Evolutionary conservation across 1,139 yeast species (phyloP).

Genomic region (Diutina neorugosa): DNA sequence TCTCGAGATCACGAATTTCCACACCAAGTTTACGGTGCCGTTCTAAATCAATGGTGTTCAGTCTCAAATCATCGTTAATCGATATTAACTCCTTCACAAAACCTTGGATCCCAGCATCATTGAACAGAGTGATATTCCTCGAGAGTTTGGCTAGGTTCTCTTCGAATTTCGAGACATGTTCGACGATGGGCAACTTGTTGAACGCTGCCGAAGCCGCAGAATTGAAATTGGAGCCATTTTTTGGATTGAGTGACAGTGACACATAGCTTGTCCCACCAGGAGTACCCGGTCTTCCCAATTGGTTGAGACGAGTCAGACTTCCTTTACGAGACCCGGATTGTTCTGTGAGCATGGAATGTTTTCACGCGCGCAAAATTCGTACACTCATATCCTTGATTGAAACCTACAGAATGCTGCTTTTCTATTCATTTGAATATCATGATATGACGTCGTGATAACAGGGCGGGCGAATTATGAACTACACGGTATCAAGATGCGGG

Average conservation of each 20-base stretch:
- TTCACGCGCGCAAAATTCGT: not conserved
- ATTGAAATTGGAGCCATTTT: not conserved
- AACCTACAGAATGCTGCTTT: no score
- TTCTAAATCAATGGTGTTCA: slow-evolving; percentile 17
- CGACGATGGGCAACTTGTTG: slow-evolving; percentile 20
- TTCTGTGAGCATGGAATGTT: not conserved
- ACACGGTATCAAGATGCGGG: no score
- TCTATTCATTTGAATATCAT: no score
- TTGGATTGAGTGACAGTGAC: not conserved
- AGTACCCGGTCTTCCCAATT: not conserved
- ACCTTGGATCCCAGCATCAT: slow-evolving; percentile 18
- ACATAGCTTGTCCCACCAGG: not conserved
- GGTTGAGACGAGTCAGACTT: not conserved
- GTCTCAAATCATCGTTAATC: slow-evolving; percentile 17
- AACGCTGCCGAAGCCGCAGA: slow-evolving; percentile 8
- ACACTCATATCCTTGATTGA: not conserved
- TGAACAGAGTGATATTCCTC: slow-evolving; percentile 20
- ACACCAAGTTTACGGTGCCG: slow-evolving; percentile 22
- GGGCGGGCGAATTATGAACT: no score
- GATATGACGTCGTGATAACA: no score
- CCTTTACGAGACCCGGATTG: not conserved
- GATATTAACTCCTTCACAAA: slow-evolving; percentile 18
- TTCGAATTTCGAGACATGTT: slow-evolving; percentile 18
- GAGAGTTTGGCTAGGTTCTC: slow-evolving; percentile 15
- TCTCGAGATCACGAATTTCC: slow-evolving; percentile 14